Conservation (phyloP, 108 stramenopile species). For the Skeletonema costatum region DNA sequence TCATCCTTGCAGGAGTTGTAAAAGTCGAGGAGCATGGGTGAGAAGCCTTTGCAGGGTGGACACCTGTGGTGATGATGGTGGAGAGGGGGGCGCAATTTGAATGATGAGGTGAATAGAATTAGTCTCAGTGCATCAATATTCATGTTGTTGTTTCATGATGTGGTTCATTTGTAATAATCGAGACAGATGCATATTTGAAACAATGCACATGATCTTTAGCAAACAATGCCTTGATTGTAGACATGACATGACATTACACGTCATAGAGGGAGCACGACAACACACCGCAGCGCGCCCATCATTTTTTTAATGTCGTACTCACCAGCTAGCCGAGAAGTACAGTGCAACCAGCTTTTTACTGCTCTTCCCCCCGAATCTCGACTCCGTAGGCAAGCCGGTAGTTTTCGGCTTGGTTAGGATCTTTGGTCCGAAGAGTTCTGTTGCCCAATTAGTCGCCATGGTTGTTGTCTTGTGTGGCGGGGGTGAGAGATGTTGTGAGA, state of each 20-base stretch:
- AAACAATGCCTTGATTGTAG: neutral
- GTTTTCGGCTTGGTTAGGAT: constrained; percentile 36
- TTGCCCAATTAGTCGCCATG: constrained; percentile 13
- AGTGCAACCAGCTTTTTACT: constrained; percentile 53
- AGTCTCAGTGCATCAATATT: neutral
- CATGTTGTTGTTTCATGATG: neutral
- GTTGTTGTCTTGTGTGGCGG: neutral
- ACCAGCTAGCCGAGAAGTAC: constrained; percentile 69
- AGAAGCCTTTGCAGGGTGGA: constrained; percentile 68
- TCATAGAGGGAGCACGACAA: neutral
- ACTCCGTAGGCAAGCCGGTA: constrained; percentile 32
- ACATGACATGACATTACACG: neutral
- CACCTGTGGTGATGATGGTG: constrained; percentile 15
- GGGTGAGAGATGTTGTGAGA: no score
- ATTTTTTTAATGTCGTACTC: neutral
- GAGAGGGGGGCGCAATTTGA: neutral
- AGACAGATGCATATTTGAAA: neutral
- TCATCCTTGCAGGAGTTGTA: constrained; percentile 51
- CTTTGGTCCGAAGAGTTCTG: constrained; percentile 33
- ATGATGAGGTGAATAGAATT: neutral
- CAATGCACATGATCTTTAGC: neutral
- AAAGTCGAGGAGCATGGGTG: constrained; percentile 67
- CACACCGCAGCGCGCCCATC: neutral
- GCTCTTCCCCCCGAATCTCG: constrained; percentile 41
- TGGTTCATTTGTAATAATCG: neutral